Evolutionary conservation across 352 stramenopile species (phyloP).

Genomic region (Phytophthora palmivora): DNA sequence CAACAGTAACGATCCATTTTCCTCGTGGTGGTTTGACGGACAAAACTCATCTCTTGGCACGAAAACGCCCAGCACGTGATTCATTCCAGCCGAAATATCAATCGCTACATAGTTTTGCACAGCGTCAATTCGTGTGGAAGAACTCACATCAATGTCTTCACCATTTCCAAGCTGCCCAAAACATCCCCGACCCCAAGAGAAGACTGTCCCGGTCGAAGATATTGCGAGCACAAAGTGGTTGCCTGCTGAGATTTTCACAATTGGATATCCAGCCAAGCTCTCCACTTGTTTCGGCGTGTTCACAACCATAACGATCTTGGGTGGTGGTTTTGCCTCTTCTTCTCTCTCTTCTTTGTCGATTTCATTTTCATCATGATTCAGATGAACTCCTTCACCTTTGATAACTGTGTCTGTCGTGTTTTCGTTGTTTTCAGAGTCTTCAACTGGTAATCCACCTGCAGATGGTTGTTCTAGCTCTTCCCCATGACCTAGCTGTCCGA

Average conservation of each 20-base stretch:
- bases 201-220: constrained; percentile 44
- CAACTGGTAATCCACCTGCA: neutral
- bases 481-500: constrained; percentile 65
- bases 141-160: neutral
- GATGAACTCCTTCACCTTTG: neutral
- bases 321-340: neutral
- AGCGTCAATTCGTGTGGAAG: constrained; percentile 38
- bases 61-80: constrained; percentile 62
- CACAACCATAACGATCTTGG: constrained; percentile 31
- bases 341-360: constrained; percentile 18
- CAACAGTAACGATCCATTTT: too few relatives aligned
- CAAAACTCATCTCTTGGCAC: constrained; percentile 4
- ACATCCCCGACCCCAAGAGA: constrained; percentile 64
- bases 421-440: constrained; percentile 6
- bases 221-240: constrained; percentile 74
- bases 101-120: constrained; percentile 40
- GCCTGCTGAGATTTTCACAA: constrained; percentile 60
- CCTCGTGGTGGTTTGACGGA: neutral
- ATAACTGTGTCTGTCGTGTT: neutral
- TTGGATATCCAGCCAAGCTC: constrained; percentile 16
- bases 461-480: constrained; percentile 24
- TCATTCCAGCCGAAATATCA: constrained; percentile 56
- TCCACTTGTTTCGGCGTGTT: constrained; percentile 27
- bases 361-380: constrained; percentile 1
- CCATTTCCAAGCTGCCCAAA: constrained; percentile 73